Percentiles rank a stretch among this genome's conserved stretches.
phyloP scores from a whole-genome alignment of 768 basidiomycete species.

The Hygrocybe coccinea region DNA sequence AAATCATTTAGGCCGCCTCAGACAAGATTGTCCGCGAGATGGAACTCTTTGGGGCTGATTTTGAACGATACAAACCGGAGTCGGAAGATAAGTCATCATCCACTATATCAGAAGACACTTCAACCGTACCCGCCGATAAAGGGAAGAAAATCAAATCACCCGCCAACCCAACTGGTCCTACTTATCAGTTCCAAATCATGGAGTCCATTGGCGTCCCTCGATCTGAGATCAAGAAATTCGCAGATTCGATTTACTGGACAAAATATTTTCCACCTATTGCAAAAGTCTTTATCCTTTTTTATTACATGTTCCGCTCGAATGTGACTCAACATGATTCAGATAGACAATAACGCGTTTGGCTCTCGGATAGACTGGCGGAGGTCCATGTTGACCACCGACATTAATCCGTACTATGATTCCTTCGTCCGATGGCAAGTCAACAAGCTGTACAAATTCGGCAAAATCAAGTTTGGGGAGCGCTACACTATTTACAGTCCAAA shows the following conservation, averaged over 20 bases:
- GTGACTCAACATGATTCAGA: conserved; percentile 10
- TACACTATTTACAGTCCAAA: conserved; percentile 99
- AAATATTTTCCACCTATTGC: conserved; percentile 95
- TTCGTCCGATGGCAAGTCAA: conserved; percentile 99
- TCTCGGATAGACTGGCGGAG: conserved; percentile 97
- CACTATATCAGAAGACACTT: conserved; percentile 38
- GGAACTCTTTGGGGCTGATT: conserved; percentile 89
- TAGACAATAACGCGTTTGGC: conserved; percentile 83
- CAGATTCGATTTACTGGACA: conserved; percentile 92
- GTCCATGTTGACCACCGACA: conserved; percentile 87
- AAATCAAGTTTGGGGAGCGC: conserved; percentile 97
- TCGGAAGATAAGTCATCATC: conserved; percentile 44
- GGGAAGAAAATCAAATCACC: conserved; percentile 93
- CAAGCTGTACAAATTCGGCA: conserved; percentile 77
- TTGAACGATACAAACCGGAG: conserved; percentile 60
- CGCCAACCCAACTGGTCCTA: conserved; percentile 88
- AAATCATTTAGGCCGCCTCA: conserved; percentile 66
- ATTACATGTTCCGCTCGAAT: background rate
- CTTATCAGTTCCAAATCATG: conserved; percentile 99
- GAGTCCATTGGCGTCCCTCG: conserved; percentile 87
- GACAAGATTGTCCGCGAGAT: conserved; percentile 98
- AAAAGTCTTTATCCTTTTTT: conserved; percentile 46
- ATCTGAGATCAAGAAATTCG: conserved; percentile 90
- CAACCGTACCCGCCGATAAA: conserved; percentile 49
- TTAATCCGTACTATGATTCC: conserved; percentile 94